Percentiles rank a stretch among this genome's conserved stretches.
These are phyloP conservation scores for Dendrobium catenatum DNA, from an alignment of 106 monocot genomes.

Conservation along the genomic window DNA sequence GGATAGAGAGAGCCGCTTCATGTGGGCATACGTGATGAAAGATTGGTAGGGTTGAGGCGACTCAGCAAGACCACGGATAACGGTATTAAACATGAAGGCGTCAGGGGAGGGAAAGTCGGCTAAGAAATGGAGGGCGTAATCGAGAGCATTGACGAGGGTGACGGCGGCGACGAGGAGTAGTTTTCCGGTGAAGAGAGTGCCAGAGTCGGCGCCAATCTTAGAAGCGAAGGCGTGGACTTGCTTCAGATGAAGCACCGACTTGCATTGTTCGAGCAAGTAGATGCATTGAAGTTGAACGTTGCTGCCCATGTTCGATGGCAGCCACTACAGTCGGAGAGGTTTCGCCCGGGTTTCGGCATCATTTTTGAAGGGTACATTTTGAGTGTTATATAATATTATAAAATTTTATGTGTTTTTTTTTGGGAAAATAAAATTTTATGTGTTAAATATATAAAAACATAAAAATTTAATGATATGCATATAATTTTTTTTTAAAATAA, in stretches of 20 bases:
- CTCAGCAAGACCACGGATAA: slow-evolving; percentile 46
- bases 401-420: too few relatives aligned
- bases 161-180: slow-evolving; percentile 36
- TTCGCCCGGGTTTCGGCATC: too few relatives aligned
- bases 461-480: too few relatives aligned
- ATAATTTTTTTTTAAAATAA: too few relatives aligned
- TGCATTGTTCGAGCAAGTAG: slow-evolving; percentile 35
- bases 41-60: slow-evolving; percentile 19
- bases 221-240: slow-evolving; percentile 38
- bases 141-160: slow-evolving; percentile 19
- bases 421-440: too few relatives aligned
- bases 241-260: slow-evolving; percentile 34
- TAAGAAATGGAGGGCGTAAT: slow-evolving; percentile 36
- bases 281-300: slow-evolving; percentile 8
- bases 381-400: too few relatives aligned
- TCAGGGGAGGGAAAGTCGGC: slow-evolving; percentile 29
- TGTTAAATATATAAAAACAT: too few relatives aligned
- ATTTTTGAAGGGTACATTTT: too few relatives aligned
- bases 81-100: slow-evolving; percentile 60
- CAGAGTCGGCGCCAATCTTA: slow-evolving; percentile 33
- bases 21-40: slow-evolving; percentile 21
- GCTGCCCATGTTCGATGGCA: not conserved
- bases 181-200: slow-evolving; percentile 38
- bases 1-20: slow-evolving; percentile 20
- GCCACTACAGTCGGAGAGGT: too few relatives aligned